Base-by-base conservation (phyloP, 768 basidiomycete genomes). In the Boletellus sp. region DNA sequence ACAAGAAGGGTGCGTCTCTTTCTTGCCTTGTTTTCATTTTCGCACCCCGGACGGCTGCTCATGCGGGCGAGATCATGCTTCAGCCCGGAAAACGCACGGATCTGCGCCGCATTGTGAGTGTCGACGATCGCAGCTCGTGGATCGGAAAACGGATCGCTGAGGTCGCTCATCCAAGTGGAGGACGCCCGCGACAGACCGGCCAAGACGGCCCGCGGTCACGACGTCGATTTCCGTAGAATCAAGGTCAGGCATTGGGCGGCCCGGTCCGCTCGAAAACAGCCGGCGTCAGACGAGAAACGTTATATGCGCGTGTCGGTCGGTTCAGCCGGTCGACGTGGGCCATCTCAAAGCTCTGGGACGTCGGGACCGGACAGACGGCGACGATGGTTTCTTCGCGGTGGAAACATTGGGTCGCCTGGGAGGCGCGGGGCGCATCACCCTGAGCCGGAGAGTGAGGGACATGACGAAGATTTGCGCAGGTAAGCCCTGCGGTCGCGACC, bases 281-380 rank as follows among this genome's bases (percentile, higher is more conserved):
- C n/a, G 31, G 28, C 24, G 8, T 45, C 38, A 20, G 11, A 20
- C 19, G 44, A 44, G 35, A 50, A 39, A 42, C 51, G 42, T 35
- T 51, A 53, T 16, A 51, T 50, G 11, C 60, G 63, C 44, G 63
- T 61, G 56, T 55, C 62, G 16, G 55, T 55, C 5, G 55, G 56
- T 23, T 47, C 52, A 12, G 38, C 57, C 10, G 7, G 37, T 20
- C 52, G 40, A 48, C 51, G 33, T 22, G 28, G 42, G 17, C 3
- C 26, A 22, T 42, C 53, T 15, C 44, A 48, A 10, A 31, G 6
- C 3, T 22, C 53, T 24, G 28, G 17, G 28, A 6, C 20, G n/a
- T 16, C 28, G 13, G 39, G 16, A 13, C 41, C 24, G 10, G 50
- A 45, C 32, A 53, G 32, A 40, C 51, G 53, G 13, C 48, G 51